Evolutionary conservation across 2,329 filamentous ascomycete genomes (phyloP), one percentile per base, ranked within the genome.

Genomic region (Ceratocystis ficicola): DNA sequence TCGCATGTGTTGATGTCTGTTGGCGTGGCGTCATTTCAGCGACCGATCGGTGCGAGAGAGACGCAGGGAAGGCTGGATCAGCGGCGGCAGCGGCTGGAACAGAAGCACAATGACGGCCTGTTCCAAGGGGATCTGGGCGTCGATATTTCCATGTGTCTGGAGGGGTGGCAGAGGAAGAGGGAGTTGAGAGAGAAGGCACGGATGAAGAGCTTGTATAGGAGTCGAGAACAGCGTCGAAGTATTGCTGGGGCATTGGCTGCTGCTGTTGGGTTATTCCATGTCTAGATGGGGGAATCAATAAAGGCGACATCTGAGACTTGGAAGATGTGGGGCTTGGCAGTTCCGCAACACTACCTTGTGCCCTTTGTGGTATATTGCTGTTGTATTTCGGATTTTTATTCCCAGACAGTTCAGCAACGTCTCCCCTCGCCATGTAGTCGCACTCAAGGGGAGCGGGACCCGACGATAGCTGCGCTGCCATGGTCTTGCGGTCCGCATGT

Each of bases 311-410:
- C n/a, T 44, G 59, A 22, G 66, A 68, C 30, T 68, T 61, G 1
- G 66, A 64, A 30, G 66, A 68, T 28, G 64, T 52, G 6, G 66
- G 64, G 44, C 64, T 68, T 8, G 66, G 66, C 5, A 65, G 65
- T 28, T 68, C 66, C 17, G 41, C 52, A 2, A 61, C 30, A 32
- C 61, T 68, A 22, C 65, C 66, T 30, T 68, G 61, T 5, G 65
- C 15, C 15, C 46, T 30, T 28, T 64, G 63, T 8, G 62, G 65
- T n/a, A 55, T 41, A 17, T 22, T 32, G n/a, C 66, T 67, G n/a
- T 65, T 52, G n/a, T 65, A 65, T 20, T 65, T 64, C 28, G 46
- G 57, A 17, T 46, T 59, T 12, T 66, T 55, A 25, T 68, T 64
- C 32, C 64, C 66, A 41, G 60, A 46, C 15, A 68, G 36, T 22